Percentiles rank a stretch among this genome's conserved stretches.
phyloP scores from a whole-genome alignment of 2,329 filamentous ascomycete species.

The Thielaviopsis ethacetica region DNA sequence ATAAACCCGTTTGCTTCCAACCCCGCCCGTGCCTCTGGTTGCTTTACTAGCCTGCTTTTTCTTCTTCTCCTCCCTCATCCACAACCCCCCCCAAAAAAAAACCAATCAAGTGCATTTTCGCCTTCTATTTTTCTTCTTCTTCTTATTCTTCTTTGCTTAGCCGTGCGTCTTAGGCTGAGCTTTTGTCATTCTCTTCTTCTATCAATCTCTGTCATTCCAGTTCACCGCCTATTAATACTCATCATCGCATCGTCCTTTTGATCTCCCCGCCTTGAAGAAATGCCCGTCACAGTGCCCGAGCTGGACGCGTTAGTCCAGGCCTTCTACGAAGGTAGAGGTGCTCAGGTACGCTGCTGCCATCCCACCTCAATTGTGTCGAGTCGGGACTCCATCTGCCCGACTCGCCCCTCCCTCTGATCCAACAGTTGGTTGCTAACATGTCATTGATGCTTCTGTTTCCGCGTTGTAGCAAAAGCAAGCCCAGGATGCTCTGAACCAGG shows the following conservation, averaged over 20 bases:
- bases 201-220: conserved; percentile 3
- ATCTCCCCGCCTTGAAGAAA: conserved; percentile 22
- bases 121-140: not conserved
- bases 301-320: conserved; percentile 90
- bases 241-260: conserved; percentile 1
- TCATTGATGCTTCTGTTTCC: conserved; percentile 4
- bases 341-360: conserved; percentile 48
- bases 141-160: conserved; percentile 12
- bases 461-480: conserved; percentile 77
- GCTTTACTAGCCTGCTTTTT: conserved; percentile 1
- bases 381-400: not conserved
- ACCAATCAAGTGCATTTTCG: not conserved
- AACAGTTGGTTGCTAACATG: conserved; percentile 4
- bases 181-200: conserved; percentile 4
- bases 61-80: conserved; percentile 13
- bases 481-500: conserved; percentile 83
- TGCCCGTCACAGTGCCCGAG: conserved; percentile 70
- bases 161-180: conserved; percentile 8
- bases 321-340: conserved; percentile 94
- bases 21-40: conserved; percentile 10
- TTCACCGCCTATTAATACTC: not conserved
- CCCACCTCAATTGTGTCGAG: not conserved
- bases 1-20: conserved; percentile 2
- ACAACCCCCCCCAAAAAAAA: conserved; percentile 9
- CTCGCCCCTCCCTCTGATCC: not conserved